A percentile compares a stretch with the other conserved stretches of the same genome.
These are phyloP conservation scores for Eucalyptus victrix DNA, from an alignment of 345 rosid species.

Conservation along the genomic window DNA sequence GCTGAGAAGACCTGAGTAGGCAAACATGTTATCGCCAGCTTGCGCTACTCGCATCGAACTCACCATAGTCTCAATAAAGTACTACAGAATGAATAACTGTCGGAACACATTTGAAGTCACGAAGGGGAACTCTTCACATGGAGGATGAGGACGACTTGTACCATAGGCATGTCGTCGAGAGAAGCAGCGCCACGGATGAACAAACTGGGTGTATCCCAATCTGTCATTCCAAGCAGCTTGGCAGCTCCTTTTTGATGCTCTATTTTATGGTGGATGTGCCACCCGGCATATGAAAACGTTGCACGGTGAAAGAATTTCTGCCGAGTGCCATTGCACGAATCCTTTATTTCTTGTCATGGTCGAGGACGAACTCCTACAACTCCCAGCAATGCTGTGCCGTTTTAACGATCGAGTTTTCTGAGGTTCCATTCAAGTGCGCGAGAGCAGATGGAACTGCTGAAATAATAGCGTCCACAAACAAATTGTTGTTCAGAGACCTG, in stretches of 20 bases:
- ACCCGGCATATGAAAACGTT: not conserved
- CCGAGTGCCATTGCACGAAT: not conserved
- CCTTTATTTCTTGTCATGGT: not conserved
- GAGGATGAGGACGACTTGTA: not conserved
- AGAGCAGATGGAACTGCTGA: not conserved
- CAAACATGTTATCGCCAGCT: not conserved
- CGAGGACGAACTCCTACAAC: not conserved
- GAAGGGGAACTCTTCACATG: not conserved
- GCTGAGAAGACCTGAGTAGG: not conserved
- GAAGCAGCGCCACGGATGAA: not conserved
- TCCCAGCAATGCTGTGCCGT: not conserved
- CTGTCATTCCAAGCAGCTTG: not conserved
- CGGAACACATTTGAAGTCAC: not conserved
- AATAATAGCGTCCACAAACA: not conserved
- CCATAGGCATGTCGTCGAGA: not conserved
- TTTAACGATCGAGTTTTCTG: not conserved
- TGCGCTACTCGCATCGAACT: not conserved
- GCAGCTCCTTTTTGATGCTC: not conserved
- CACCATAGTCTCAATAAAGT: not conserved
- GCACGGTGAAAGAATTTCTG: not conserved
- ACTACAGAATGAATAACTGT: not conserved
- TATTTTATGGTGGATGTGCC: not conserved
- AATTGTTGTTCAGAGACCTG: not conserved
- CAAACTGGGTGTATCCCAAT: not conserved
- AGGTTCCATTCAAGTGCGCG: not conserved